Evolutionary conservation across 2,329 filamentous ascomycete species (phyloP).

Genomic region (Waltergamsia citrina): DNA sequence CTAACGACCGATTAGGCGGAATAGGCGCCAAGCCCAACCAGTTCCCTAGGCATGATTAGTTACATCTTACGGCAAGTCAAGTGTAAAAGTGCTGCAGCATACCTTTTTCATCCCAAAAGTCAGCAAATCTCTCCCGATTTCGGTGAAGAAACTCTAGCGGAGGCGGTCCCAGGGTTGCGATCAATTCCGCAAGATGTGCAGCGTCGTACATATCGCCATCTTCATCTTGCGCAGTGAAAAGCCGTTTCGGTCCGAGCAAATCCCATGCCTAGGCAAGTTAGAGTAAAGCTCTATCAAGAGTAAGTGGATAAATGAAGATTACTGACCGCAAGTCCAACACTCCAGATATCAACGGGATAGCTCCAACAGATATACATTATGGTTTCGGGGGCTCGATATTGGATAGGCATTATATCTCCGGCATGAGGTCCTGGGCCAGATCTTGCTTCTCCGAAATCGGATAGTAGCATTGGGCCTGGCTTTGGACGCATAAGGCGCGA

Average conservation of each 20-base stretch:
- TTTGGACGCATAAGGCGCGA: conserved; percentile 14
- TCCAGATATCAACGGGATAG: conserved; percentile 17
- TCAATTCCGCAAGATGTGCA: conserved; percentile 12
- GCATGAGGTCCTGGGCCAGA: conserved; percentile 13
- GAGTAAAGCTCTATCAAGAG: not conserved
- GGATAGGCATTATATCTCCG: conserved; percentile 17
- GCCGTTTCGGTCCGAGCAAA: conserved; percentile 8
- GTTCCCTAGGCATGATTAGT: conserved; percentile 7
- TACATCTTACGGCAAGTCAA: not conserved
- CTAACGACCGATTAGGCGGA: conserved; percentile 8
- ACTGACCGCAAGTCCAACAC: conserved; percentile 14
- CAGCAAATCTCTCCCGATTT: conserved; percentile 6
- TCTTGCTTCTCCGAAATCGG: conserved; percentile 18
- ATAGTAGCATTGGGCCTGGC: conserved; percentile 13
- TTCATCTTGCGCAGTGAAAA: conserved; percentile 12
- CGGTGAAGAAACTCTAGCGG: conserved; percentile 9
- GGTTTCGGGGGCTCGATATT: conserved; percentile 14
- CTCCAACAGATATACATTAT: conserved; percentile 13
- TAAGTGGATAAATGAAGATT: not conserved
- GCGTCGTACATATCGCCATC: conserved; percentile 12
- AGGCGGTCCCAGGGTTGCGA: conserved; percentile 13
- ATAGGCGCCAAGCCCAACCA: conserved; percentile 12
- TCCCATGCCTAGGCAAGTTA: conserved; percentile 12
- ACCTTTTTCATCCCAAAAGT: conserved; percentile 15
- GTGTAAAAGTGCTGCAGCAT: conserved; percentile 1